These are phyloP conservation scores for Aspergillus incahuasiensis DNA, from an alignment of 495 filamentous ascomycete genomes.

Conservation along the genomic window DNA sequence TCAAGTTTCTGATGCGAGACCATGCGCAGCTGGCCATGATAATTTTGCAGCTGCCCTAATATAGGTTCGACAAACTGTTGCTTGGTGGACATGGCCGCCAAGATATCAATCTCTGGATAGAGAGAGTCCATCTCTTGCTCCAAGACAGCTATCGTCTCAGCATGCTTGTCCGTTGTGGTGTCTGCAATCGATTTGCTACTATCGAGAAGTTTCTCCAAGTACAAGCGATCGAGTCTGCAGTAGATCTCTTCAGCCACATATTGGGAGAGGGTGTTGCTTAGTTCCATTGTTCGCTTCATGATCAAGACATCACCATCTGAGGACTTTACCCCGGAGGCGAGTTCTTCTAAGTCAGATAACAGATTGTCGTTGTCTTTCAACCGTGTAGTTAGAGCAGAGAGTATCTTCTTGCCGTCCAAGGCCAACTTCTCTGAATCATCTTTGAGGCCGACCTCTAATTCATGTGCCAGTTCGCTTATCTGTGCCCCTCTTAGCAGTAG, in stretches of 20 bases:
- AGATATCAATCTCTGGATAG: constrained; percentile 57
- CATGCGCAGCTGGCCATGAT: constrained; percentile 29
- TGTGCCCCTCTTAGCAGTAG: constrained; percentile 24
- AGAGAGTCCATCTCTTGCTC: constrained; percentile 58
- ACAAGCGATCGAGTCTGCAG: constrained; percentile 42
- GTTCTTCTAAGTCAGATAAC: constrained; percentile 26
- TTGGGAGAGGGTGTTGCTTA: constrained; percentile 28
- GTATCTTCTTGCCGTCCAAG: constrained; percentile 32
- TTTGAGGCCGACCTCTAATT: constrained; percentile 29
- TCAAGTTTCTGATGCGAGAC: constrained; percentile 32
- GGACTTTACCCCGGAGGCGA: constrained; percentile 26
- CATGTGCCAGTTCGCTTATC: constrained; percentile 32
- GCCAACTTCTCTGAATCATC: constrained; percentile 30
- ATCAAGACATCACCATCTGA: constrained; percentile 27
- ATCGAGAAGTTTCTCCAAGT: constrained; percentile 29
- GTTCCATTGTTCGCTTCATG: constrained; percentile 24
- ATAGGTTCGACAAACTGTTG: constrained; percentile 58
- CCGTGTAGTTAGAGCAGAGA: constrained; percentile 29
- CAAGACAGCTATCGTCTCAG: constrained; percentile 30
- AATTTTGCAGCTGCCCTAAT: constrained; percentile 35
- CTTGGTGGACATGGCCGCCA: constrained; percentile 58
- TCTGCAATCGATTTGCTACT: not conserved
- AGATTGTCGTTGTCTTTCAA: constrained; percentile 39
- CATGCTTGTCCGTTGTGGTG: not conserved
- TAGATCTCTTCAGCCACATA: constrained; percentile 38